phyloP scores from a whole-genome alignment of 768 basidiomycete genomes.

The Mycena albidolilacea region DNA sequence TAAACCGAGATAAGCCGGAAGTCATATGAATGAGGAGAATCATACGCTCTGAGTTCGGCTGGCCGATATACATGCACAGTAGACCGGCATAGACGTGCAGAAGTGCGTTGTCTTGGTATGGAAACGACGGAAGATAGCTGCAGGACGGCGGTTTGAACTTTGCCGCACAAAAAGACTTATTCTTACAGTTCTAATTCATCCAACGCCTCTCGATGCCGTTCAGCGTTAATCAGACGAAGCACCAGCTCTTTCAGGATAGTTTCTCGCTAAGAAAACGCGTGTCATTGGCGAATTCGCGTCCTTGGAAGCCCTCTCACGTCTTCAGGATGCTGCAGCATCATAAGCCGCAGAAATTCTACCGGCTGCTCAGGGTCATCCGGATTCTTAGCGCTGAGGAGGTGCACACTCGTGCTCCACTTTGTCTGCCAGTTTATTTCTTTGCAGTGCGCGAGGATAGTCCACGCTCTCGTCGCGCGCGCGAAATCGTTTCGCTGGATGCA shows the following conservation, averaged over 20 bases:
- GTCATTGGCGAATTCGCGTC: slow-evolving; percentile 14
- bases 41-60: slow-evolving; percentile 45
- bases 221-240: slow-evolving; percentile 72
- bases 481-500: slow-evolving; percentile 78
- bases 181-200: slow-evolving; percentile 90
- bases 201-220: slow-evolving; percentile 77
- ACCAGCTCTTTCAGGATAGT: slow-evolving; percentile 82
- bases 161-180: neutral
- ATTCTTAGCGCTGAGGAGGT: slow-evolving; percentile 60
- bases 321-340: slow-evolving; percentile 80
- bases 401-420: slow-evolving; percentile 79
- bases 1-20: slow-evolving; percentile 18
- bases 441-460: slow-evolving; percentile 83
- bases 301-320: slow-evolving; percentile 62
- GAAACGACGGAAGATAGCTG: slow-evolving; percentile 90
- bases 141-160: slow-evolving; percentile 21
- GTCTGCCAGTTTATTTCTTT: slow-evolving; percentile 83
- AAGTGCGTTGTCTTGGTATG: slow-evolving; percentile 85
- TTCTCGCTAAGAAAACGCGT: slow-evolving; percentile 69
- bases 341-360: slow-evolving; percentile 74
- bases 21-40: slow-evolving; percentile 19
- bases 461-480: slow-evolving; percentile 74
- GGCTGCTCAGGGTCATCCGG: slow-evolving; percentile 45
- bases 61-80: slow-evolving; percentile 75
- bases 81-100: slow-evolving; percentile 90